Base-by-base conservation (phyloP, 805 yeast species). In the Naumovozyma castellii region DNA sequence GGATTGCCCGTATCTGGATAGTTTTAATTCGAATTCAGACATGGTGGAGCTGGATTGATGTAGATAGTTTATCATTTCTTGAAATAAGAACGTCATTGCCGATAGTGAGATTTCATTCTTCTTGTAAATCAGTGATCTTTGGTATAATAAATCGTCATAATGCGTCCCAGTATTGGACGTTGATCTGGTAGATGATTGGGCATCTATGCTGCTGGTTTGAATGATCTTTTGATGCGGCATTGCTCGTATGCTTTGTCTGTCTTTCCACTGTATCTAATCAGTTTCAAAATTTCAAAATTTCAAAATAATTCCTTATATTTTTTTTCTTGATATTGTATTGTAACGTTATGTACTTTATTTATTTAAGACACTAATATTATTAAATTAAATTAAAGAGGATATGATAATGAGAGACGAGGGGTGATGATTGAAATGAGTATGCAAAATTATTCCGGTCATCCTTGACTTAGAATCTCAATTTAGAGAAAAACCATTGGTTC, bases 401-500 rank as follows among this genome's bases (percentile, higher is more conserved):
- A n/a, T n/a, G n/a, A n/a, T n/a, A n/a, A n/a, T n/a, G n/a, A n/a
- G n/a, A n/a, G n/a, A n/a, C n/a, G n/a, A n/a, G n/a, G n/a, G n/a
- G n/a, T n/a, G n/a, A n/a, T n/a, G n/a, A n/a, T n/a, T n/a, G n/a
- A n/a, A 22, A 22, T 22, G 27, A 22, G 10, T 22, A 10, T 22
- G 27, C n/a, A n/a, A n/a, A n/a, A n/a, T 22, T 22, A 10, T 10
- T 22, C 27, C 27, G 10, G 32, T 8, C 5, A 29, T 9, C 8
- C 5, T 5, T 9, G 43, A 48, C 53, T 78, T 84, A 85, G 76
- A 85, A 85, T 75, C 82, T 80, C 69, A 85, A 82, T 78, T 92
- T 92, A 73, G 95, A 80, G 87, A 92, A 92, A 80, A 92, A 92
- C 98, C 98, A 92, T 77, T 87, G 88, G 88, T 90, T 90, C 84